Percentiles rank a stretch among this genome's conserved stretches.
These are phyloP conservation scores for Cystobasidiaceae sp. DNA, from an alignment of 1,284 basidiomycete species.

Conservation along the genomic window DNA sequence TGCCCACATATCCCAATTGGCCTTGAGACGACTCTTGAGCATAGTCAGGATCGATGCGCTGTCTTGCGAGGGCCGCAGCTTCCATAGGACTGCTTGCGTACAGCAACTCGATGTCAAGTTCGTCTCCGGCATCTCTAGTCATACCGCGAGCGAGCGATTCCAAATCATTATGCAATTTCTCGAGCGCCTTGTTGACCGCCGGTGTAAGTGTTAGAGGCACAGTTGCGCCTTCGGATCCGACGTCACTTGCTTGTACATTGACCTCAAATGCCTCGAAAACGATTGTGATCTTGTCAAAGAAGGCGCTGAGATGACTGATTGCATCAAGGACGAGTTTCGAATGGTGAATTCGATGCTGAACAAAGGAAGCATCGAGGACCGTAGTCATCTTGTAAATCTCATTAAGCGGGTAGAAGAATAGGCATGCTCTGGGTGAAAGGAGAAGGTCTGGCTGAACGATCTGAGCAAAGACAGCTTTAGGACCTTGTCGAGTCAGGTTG, in stretches of 20 bases:
- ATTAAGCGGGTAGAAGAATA: conserved; percentile 16
- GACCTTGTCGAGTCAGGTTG: neutral
- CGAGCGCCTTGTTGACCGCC: conserved; percentile 5
- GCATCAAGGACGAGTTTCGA: conserved; percentile 1
- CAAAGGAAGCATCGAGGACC: neutral
- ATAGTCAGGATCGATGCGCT: neutral
- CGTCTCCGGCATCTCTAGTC: neutral
- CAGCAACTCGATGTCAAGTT: conserved; percentile 7
- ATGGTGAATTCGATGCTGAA: neutral
- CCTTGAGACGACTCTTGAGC: neutral
- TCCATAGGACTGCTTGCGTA: neutral
- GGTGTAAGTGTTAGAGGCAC: neutral
- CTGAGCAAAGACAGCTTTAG: neutral
- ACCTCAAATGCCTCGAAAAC: conserved; percentile 16
- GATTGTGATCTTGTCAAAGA: conserved; percentile 14
- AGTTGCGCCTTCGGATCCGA: neutral
- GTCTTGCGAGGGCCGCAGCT: conserved; percentile 5
- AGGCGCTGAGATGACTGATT: neutral
- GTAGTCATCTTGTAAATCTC: conserved; percentile 1
- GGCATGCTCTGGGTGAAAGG: conserved; percentile 1
- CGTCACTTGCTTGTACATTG: neutral
- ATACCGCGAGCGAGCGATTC: neutral
- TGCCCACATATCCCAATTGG: conserved; percentile 8
- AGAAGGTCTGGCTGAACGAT: conserved; percentile 12
- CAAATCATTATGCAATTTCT: neutral